Conservation (phyloP, 208 protist genomes). For the Leishmania aethiopica region DNA sequence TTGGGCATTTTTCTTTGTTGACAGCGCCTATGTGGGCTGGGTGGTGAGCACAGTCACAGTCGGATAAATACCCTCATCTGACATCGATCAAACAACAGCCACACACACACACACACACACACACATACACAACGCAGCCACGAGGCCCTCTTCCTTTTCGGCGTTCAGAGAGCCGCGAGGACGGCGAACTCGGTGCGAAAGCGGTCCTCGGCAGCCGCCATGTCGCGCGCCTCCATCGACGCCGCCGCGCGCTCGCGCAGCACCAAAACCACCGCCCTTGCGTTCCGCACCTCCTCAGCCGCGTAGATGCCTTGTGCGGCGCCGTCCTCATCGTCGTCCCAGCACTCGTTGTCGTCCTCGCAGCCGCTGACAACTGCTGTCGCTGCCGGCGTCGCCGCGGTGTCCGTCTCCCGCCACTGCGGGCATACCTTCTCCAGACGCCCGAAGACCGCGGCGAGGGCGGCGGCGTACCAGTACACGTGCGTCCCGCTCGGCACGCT, state of each 20-base stretch:
- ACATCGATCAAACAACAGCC: not conserved
- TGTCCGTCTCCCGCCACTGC: constrained; percentile 22
- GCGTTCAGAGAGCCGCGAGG: constrained; percentile 4
- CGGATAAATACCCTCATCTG: not conserved
- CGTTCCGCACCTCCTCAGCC: constrained; percentile 37
- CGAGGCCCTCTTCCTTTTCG: not conserved
- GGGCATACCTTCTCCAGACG: constrained; percentile 36
- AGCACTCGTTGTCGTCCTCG: constrained; percentile 7
- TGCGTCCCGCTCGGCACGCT: constrained; percentile 1
- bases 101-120: not conserved
- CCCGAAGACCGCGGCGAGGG: constrained; percentile 31
- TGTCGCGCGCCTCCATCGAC: not conserved
- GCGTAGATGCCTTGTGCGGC: constrained; percentile 42
- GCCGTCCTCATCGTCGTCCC: constrained; percentile 46
- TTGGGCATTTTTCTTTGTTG: not conserved
- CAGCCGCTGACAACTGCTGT: not conserved
- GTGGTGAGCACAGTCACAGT: not conserved
- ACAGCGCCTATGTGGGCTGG: not conserved
- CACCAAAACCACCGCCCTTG: constrained; percentile 26
- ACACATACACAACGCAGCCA: not conserved
- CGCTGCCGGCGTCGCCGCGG: not conserved
- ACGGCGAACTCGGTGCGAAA: constrained; percentile 19
- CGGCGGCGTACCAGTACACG: constrained; percentile 28
- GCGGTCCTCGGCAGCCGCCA: constrained; percentile 2
- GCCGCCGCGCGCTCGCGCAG: constrained; percentile 24